phyloP scores from a whole-genome alignment of 306 rosid species.

The Vicia sativa region DNA sequence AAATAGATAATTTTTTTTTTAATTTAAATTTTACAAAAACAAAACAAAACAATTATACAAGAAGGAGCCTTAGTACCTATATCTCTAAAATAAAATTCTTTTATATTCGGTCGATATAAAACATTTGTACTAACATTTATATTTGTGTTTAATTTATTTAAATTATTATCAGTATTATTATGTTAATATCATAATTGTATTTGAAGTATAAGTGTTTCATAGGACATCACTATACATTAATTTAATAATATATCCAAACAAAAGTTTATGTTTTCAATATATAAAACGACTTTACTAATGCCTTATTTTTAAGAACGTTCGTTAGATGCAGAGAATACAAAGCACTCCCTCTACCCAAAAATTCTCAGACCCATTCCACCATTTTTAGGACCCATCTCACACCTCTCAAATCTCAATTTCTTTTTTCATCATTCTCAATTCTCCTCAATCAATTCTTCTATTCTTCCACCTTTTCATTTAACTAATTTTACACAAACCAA shows the following conservation, averaged over 20 bases:
- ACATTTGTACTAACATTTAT: too few species aligned
- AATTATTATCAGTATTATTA: too few species aligned
- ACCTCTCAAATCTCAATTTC: slow-evolving; percentile 3
- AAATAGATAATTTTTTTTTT: not conserved
- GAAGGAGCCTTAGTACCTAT: too few species aligned
- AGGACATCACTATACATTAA: not conserved
- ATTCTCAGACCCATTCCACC: not conserved
- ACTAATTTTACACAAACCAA: not conserved
- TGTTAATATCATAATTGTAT: too few species aligned
- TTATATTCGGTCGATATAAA: too few species aligned
- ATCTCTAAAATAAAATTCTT: too few species aligned
- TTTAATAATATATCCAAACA: not conserved
- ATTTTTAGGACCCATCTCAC: slow-evolving; percentile 29
- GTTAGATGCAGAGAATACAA: slow-evolving; percentile 12
- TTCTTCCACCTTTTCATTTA: not conserved
- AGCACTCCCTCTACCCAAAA: not conserved
- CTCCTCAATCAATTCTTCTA: slow-evolving; percentile 7
- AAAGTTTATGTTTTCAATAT: not conserved
- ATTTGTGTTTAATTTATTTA: too few species aligned
- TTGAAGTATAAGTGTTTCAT: too few species aligned
- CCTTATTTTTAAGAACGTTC: not conserved
- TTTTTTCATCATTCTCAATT: not conserved
- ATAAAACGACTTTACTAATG: slow-evolving; percentile 5
- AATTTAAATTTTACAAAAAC: not conserved
- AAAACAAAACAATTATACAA: too few species aligned